Evolutionary conservation across 1,284 basidiomycete genomes (phyloP), one percentile per base, ranked within the genome.

Genomic region (Melampsora larici-populina): DNA sequence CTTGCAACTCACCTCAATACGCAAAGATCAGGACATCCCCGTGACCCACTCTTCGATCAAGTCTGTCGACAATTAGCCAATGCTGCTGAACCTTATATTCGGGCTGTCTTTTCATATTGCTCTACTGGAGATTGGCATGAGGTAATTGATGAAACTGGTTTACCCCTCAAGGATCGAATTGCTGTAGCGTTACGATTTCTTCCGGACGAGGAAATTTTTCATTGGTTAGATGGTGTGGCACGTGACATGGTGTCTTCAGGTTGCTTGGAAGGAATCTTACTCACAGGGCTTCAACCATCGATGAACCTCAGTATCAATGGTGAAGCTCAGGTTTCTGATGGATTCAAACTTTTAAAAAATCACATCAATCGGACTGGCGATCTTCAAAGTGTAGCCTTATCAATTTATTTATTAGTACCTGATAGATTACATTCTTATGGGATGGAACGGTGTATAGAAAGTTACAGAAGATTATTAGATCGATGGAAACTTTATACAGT

Each of bases 141-240:
- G 68, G 89, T 95, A 13, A 85, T 96, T 0, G 89, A 92, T 75
- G 92, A 95, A 82, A 92, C 92, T 79, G 87, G 88, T 0, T 85
- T 97, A 13, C 91, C 92, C 0, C 87, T 96, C 79, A 87, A 89
- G 15, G 94, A 97, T 82, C 89, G 93, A 0, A 87, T 95, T 0
- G 91, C 90, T 0, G 90, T 97, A 29, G 93, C 92, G 0, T 88
- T 96, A 79, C 89, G 92, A 80, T 95, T 95, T 84, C 86, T 95
- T 24, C 89, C 90, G 65, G 94, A 97, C 90, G 74, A 88, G 87
- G 36, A 88, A 87, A 77, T 94, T 88, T 82, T 86, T 26, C 62
- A 74, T 21, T 62, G 24, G 69, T 31, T 78, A 8, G 48, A 62
- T 26, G 48, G 29, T 46, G 70, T 33, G 18, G 24, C 58, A 21